Conservation (phyloP, 139 green algal genomes). For the Chlamydomonas schloesseri region DNA sequence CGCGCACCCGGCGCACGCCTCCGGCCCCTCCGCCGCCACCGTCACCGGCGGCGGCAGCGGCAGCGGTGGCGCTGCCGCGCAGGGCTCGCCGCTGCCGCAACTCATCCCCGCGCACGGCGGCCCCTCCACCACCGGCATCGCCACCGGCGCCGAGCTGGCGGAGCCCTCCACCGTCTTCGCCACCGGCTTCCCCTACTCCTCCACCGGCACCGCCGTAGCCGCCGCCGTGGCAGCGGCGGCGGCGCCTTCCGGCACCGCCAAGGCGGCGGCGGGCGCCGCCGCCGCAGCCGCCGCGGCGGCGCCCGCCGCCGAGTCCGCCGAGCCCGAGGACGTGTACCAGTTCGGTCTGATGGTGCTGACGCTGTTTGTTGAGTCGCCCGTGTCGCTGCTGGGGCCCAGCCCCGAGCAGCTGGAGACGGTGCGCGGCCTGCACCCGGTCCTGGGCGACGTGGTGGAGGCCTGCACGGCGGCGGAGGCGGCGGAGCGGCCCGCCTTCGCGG, state of each 20-base stretch:
- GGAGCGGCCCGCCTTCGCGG: neutral
- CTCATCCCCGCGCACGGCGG: no score
- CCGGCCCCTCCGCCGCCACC: no score
- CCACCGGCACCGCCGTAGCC: neutral
- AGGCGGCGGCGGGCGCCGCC: no score
- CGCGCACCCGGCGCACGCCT: no score
- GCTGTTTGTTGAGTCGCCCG: slow-evolving; percentile 24
- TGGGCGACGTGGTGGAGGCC: slow-evolving; percentile 2
- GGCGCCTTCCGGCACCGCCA: neutral
- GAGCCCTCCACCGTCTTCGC: neutral
- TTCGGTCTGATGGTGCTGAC: slow-evolving; percentile 19
- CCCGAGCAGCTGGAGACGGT: slow-evolving; percentile 6
- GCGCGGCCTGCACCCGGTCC: neutral
- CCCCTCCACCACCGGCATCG: no score
- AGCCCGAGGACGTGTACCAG: slow-evolving; percentile 31
- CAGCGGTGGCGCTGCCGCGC: no score
- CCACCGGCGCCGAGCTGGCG: no score
- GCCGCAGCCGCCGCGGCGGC: neutral
- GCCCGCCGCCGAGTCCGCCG: neutral
- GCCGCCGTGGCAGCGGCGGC: no score
- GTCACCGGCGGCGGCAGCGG: no score
- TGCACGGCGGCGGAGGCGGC: neutral
- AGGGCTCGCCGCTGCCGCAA: no score
- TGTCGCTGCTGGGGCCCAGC: slow-evolving; percentile 5
- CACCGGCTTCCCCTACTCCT: neutral